Base-by-base conservation (phyloP, 192 early-diverging fungal genomes). In the Podila epigama region DNA sequence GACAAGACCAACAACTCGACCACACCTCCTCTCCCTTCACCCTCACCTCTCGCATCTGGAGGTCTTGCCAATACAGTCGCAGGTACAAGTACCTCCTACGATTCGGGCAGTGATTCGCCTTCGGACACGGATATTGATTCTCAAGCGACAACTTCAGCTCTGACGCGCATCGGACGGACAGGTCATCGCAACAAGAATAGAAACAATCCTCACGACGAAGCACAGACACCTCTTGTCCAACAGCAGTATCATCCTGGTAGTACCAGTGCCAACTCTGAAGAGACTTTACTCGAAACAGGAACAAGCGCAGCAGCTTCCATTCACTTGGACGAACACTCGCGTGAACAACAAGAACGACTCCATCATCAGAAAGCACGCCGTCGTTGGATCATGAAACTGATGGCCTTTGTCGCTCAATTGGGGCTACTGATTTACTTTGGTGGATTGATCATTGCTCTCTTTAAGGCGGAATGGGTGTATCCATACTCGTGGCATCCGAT, bases 401-500 rank as follows among this genome's bases (percentile, higher is more conserved):
- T 77, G 31, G 51, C 66, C 25, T 33, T 48, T n/a, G 15, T 57
- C 8, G 22, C 73, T 52, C 73, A 77, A 31, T 53, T 68, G 0
- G 73, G 73, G 4, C 56, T 68, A 4, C 40, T 77, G 31, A 50
- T 68, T 16, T 77, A 53, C 37, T 77, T 77, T 28, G 73, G 73
- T 10, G 34, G 60, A 1, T 32, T 77, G 60, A 42, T 28, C 13
- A 48, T 29, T 13, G 73, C 58, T 42, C 35, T 60, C 5, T 27
- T 44, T 31, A 77, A 77, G 37, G 73, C 73, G 13, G 66, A 65
- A 3, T 77, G 73, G 73, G 73, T 59, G 9, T 68, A 68, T 25
- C 73, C 73, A 1, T 77, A 68, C 33, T 68, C 73, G 27, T 77
- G 73, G 73, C 73, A 77, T 22, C 73, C 73, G 9, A 77, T 77